Conservation (phyloP, 2,329 filamentous ascomycete species). For the Nigrospora osmanthi region DNA sequence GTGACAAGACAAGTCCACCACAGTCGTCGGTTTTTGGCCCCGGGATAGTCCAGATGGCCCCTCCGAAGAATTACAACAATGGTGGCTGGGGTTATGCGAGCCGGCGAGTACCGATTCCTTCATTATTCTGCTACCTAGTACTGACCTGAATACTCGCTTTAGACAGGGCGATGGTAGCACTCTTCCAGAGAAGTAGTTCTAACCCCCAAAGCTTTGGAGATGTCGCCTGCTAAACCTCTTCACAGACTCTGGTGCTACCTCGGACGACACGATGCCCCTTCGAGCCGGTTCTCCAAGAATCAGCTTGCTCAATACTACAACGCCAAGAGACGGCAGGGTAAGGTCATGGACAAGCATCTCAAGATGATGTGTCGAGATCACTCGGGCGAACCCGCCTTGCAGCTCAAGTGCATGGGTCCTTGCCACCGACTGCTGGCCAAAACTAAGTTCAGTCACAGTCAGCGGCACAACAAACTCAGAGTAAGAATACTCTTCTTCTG, state of each 20-base stretch:
- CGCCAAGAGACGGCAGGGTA: slow-evolving; percentile 6
- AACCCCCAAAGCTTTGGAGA: neutral
- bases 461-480: slow-evolving; percentile 14
- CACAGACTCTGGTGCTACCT: slow-evolving; percentile 20
- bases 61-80: too few relatives aligned
- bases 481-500: neutral
- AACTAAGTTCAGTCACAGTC: slow-evolving; percentile 24
- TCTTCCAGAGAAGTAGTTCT: neutral
- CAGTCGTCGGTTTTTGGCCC: too few relatives aligned
- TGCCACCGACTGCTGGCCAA: slow-evolving; percentile 17
- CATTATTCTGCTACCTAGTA: neutral
- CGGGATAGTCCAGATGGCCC: too few relatives aligned
- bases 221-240: neutral
- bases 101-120: too few relatives aligned
- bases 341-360: slow-evolving; percentile 11
- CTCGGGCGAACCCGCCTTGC: slow-evolving; percentile 4
- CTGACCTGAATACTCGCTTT: neutral
- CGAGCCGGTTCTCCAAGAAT: slow-evolving; percentile 18
- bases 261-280: slow-evolving; percentile 19
- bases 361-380: slow-evolving; percentile 21
- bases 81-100: too few relatives aligned
- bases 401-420: slow-evolving; percentile 21
- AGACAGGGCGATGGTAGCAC: neutral
- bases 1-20: too few relatives aligned
- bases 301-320: slow-evolving; percentile 18